Percentiles rank a stretch among this genome's conserved stretches.
These are phyloP conservation scores for Sinapis alba DNA, from an alignment of 441 rosid genomes.

Conservation along the genomic window DNA sequence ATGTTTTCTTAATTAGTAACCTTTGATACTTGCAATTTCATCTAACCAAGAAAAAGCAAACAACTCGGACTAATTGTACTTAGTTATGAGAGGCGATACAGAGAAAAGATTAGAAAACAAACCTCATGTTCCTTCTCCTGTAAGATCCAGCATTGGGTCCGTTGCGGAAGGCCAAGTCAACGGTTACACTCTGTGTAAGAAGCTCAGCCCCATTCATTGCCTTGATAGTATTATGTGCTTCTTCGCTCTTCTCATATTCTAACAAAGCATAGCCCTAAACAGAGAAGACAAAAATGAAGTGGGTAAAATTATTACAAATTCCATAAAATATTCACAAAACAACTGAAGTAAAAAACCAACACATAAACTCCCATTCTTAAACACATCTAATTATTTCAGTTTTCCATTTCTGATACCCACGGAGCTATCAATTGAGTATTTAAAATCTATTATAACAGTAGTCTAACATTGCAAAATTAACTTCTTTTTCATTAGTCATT, in stretches of 20 bases:
- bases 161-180: slow-evolving; percentile 94
- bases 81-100: not conserved
- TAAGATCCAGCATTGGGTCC: slow-evolving; percentile 70
- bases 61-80: not conserved
- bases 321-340: not conserved
- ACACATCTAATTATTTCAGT: not conserved
- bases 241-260: slow-evolving; percentile 85
- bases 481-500: no score
- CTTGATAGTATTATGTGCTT: slow-evolving; percentile 82
- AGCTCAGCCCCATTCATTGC: slow-evolving; percentile 77
- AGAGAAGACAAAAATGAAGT: slow-evolving; percentile 13
- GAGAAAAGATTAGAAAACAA: slow-evolving; percentile 28
- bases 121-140: slow-evolving; percentile 79
- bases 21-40: not conserved
- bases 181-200: slow-evolving; percentile 66
- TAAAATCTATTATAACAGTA: no score
- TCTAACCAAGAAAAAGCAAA: not conserved
- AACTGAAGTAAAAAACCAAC: not conserved
- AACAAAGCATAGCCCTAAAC: slow-evolving; percentile 93
- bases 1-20: not conserved
- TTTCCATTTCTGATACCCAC: not conserved
- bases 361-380: not conserved
- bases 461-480: no score
- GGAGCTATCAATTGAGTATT: not conserved
- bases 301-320: not conserved